Conservation (phyloP, 441 rosid genomes). For the Erodium texanum region DNA sequence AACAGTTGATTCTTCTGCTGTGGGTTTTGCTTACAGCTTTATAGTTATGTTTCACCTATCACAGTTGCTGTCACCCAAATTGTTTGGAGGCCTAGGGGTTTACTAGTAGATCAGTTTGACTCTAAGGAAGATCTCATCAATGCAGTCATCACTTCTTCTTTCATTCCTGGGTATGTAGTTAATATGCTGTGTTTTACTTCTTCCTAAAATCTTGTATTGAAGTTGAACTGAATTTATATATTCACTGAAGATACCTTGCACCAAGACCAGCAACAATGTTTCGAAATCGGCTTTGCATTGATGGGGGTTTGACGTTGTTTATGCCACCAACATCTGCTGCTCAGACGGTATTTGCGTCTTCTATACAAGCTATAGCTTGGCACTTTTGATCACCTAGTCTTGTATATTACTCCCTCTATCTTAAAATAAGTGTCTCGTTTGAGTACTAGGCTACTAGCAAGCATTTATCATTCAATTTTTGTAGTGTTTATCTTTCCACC, state of each 20-base stretch:
- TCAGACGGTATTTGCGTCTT: slow-evolving; percentile 51
- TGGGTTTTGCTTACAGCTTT: neutral
- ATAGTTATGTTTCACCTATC: slow-evolving; percentile 18
- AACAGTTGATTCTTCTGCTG: neutral
- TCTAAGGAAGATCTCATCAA: slow-evolving; percentile 74
- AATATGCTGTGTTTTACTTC: slow-evolving; percentile 6
- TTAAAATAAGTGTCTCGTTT: neutral
- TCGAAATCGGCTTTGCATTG: slow-evolving; percentile 73
- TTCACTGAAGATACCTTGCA: slow-evolving; percentile 66
- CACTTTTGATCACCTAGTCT: no score
- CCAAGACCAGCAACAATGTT: slow-evolving; percentile 85
- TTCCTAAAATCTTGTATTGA: slow-evolving; percentile 3
- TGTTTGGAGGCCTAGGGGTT: slow-evolving; percentile 76
- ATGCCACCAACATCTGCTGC: slow-evolving; percentile 94
- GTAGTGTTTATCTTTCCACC: no score
- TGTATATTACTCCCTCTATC: neutral
- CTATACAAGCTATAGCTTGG: no score
- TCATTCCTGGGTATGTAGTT: slow-evolving; percentile 67
- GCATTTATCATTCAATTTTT: no score
- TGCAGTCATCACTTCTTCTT: slow-evolving; percentile 78
- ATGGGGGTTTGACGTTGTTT: slow-evolving; percentile 88
- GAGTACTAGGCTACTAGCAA: neutral
- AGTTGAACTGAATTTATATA: slow-evolving; percentile 16
- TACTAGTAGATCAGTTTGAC: slow-evolving; percentile 85
- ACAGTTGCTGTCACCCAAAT: slow-evolving; percentile 91